A percentile compares a stretch with the other conserved stretches of the same genome.
These are phyloP conservation scores for Pseudogymnoascus sp. DNA, from an alignment of 2,329 filamentous ascomycete genomes.

Conservation along the genomic window DNA sequence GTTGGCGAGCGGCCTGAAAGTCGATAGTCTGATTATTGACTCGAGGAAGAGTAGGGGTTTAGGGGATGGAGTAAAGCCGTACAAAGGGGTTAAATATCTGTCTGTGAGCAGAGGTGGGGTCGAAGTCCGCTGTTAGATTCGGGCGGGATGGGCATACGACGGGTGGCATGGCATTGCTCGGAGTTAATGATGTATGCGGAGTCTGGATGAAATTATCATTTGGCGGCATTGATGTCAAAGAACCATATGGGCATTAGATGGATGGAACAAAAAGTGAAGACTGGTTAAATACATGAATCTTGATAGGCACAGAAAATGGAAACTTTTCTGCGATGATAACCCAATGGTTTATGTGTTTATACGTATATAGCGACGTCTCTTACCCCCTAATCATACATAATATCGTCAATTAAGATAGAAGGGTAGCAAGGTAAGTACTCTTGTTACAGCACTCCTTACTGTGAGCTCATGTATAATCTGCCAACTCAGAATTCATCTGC, in stretches of 20 bases:
- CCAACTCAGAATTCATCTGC: background rate
- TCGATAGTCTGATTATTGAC: constrained; percentile 62
- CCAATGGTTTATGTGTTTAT: background rate
- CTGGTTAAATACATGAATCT: background rate
- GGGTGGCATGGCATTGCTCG: background rate
- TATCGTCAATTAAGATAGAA: background rate
- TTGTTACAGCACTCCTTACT: background rate
- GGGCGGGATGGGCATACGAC: background rate
- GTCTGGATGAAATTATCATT: background rate
- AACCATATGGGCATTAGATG: background rate
- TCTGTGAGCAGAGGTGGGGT: constrained; percentile 63
- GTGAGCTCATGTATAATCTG: background rate
- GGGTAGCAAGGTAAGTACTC: background rate
- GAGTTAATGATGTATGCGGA: constrained; percentile 5
- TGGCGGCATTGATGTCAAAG: background rate
- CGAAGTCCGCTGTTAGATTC: constrained; percentile 48
- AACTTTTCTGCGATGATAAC: background rate
- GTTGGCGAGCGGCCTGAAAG: constrained; percentile 59
- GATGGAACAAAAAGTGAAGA: background rate
- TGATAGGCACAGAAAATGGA: background rate
- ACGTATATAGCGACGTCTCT: background rate
- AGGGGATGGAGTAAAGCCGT: constrained; percentile 83
- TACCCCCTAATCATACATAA: too few relatives aligned
- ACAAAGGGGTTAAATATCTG: constrained; percentile 97
- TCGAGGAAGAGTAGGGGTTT: constrained; percentile 77